Percentiles rank a stretch among this genome's conserved stretches.
Conservation (phyloP, 139 green algal genomes). For the Closterium sp. region DNA sequence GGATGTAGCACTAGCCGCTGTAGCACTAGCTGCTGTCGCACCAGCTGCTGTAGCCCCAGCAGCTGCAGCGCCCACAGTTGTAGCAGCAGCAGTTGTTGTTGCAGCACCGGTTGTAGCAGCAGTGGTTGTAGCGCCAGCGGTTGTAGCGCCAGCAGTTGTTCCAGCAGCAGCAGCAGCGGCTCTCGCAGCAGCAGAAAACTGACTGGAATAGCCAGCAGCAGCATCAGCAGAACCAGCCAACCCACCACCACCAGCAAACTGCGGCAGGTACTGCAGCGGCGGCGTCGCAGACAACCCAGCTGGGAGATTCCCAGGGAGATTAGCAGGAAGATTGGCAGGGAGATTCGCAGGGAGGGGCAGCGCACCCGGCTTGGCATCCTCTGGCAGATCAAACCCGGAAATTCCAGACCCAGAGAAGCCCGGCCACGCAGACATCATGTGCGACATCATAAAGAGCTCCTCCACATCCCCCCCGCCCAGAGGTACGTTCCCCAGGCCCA, state of each 20-base stretch:
- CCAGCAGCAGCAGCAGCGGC: no score
- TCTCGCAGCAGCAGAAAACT: background rate
- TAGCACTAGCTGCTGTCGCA: no score
- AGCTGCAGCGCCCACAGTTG: background rate
- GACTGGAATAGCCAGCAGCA: background rate
- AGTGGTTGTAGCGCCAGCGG: no score
- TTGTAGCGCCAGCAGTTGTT: no score
- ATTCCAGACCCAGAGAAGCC: background rate
- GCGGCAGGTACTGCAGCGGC: background rate
- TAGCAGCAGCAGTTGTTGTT: no score
- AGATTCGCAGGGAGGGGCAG: no score
- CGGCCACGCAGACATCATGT: background rate
- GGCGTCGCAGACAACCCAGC: background rate
- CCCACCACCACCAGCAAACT: background rate
- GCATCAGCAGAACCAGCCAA: background rate
- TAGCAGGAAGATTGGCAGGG: no score
- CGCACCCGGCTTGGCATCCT: background rate
- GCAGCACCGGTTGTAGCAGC: background rate
- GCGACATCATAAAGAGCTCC: background rate
- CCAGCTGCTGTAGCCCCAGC: no score
- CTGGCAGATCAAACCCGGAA: background rate
- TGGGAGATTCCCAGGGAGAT: background rate
- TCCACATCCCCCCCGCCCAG: background rate
- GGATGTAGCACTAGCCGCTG: background rate
- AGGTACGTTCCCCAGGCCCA: no score